Conservation (phyloP, 148 eudicot genomes). For the Silene uniflora region DNA sequence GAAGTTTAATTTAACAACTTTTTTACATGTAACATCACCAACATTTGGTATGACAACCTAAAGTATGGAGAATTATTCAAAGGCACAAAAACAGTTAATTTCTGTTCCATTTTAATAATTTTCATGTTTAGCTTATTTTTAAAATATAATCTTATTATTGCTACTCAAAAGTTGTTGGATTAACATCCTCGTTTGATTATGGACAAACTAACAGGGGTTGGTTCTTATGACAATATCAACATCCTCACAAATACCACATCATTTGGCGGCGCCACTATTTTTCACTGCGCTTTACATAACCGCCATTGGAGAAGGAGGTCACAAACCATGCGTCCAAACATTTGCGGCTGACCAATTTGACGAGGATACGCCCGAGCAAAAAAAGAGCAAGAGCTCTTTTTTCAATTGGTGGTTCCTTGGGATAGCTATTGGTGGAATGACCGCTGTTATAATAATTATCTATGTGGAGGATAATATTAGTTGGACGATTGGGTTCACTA, state of each 20-base stretch:
- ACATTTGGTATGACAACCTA: no score
- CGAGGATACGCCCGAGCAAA: slow-evolving; percentile 42
- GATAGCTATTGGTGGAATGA: slow-evolving; percentile 45
- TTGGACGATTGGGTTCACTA: slow-evolving; percentile 52
- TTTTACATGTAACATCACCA: no score
- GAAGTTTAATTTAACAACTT: no score
- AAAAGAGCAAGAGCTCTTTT: slow-evolving; percentile 55
- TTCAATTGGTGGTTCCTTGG: slow-evolving; percentile 85
- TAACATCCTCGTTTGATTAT: neutral
- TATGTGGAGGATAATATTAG: slow-evolving; percentile 52
- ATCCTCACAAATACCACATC: slow-evolving; percentile 22
- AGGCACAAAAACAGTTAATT: no score
- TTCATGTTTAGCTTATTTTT: no score
- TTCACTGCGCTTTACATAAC: slow-evolving; percentile 50
- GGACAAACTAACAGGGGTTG: slow-evolving; percentile 38
- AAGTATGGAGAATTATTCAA: no score
- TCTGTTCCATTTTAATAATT: no score
- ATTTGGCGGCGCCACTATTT: slow-evolving; percentile 27
- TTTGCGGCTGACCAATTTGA: slow-evolving; percentile 74
- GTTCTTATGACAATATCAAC: slow-evolving; percentile 44
- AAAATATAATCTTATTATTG: no score
- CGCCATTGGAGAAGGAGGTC: slow-evolving; percentile 64
- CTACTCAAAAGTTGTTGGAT: no score
- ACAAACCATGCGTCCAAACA: slow-evolving; percentile 66
- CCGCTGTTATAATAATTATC: slow-evolving; percentile 40